Conservation (phyloP, 2,329 filamentous ascomycete species). For the Fusarium haematococcum region DNA sequence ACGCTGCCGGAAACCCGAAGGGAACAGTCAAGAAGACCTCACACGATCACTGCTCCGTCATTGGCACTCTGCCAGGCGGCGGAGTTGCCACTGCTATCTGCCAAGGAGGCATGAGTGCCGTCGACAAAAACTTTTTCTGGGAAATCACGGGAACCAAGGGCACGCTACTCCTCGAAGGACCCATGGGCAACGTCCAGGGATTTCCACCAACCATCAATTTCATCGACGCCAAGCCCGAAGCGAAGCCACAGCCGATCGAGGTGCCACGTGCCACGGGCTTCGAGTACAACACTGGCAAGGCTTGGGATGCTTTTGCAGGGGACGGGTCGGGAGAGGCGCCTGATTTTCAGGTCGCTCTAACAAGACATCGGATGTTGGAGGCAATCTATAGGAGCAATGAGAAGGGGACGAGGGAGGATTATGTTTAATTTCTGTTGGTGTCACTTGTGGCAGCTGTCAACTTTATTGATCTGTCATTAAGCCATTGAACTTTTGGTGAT, state of each 20-base stretch:
- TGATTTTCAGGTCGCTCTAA: background rate
- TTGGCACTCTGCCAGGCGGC: background rate
- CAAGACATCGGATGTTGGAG: background rate
- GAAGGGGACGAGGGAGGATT: background rate
- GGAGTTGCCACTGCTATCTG: background rate
- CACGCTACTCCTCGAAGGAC: background rate
- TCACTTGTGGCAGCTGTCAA: background rate
- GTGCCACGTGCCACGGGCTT: background rate
- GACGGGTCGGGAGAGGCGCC: background rate
- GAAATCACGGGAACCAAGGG: background rate
- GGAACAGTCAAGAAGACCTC: background rate
- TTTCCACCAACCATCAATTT: background rate
- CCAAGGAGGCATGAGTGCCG: background rate
- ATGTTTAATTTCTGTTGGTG: background rate
- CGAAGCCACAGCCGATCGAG: background rate
- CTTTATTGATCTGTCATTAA: background rate
- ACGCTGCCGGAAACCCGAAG: background rate
- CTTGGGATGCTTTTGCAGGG: background rate
- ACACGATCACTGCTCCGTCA: background rate
- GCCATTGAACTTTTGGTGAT: background rate
- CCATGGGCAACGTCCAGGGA: background rate
- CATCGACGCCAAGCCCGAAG: background rate
- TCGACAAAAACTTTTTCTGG: background rate
- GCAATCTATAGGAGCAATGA: background rate
- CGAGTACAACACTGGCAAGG: background rate